phyloP scores from a whole-genome alignment of 2,329 filamentous ascomycete genomes.

The Pseudogymnoascus sp. region DNA sequence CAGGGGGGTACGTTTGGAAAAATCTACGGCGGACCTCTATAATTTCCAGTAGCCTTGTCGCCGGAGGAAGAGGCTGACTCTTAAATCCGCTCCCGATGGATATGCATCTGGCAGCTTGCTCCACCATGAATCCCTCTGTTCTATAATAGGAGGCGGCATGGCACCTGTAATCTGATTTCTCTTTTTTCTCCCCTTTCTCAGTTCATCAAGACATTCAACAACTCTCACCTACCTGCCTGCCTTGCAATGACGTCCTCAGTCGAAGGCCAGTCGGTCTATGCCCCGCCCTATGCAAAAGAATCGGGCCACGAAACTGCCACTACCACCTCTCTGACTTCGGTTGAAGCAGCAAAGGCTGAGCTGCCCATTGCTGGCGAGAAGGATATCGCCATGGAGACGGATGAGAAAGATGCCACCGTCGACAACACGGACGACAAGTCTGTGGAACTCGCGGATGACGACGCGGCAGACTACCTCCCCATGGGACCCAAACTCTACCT shows the following conservation, averaged over 20 bases:
- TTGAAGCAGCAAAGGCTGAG: not conserved
- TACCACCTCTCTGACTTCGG: not conserved
- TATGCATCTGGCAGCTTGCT: not conserved
- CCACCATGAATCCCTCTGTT: not conserved
- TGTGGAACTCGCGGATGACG: not conserved
- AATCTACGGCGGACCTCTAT: not conserved
- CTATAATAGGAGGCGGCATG: not conserved
- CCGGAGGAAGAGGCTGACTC: not conserved
- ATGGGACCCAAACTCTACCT: slow-evolving; percentile 22
- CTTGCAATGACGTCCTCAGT: not conserved
- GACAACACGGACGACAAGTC: not conserved
- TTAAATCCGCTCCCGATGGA: not conserved
- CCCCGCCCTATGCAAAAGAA: not conserved
- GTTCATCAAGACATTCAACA: not conserved
- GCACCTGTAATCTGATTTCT: not conserved
- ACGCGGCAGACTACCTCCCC: not conserved
- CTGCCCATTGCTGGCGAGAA: not conserved
- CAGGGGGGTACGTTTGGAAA: not conserved
- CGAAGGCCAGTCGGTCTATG: not conserved
- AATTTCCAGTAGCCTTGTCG: slow-evolving; percentile 2
- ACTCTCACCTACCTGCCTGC: not conserved
- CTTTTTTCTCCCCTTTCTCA: not conserved
- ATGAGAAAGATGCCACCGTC: not conserved
- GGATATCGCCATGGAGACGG: not conserved
- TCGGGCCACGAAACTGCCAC: not conserved